Percentiles rank a stretch among this genome's conserved stretches.
Evolutionary conservation across 2,329 filamentous ascomycete genomes (phyloP).

Genomic region (Sporothrix dimorphospora): DNA sequence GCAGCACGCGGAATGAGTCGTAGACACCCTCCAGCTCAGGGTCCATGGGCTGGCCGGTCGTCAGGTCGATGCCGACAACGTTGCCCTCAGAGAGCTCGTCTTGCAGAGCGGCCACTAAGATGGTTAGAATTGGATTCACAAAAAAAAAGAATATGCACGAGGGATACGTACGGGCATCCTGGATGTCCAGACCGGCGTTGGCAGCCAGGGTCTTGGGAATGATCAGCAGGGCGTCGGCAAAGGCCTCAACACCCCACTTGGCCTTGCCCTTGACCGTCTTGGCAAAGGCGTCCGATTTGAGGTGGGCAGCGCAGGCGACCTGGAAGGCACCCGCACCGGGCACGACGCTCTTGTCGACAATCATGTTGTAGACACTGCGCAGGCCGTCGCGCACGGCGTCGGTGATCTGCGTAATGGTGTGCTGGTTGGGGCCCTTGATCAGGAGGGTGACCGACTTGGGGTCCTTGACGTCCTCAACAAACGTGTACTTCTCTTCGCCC

Average conservation of each 20-base stretch:
- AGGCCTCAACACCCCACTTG: slow-evolving; percentile 92
- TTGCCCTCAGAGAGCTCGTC: slow-evolving; percentile 86
- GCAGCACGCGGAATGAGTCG: slow-evolving; percentile 92
- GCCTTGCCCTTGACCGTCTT: slow-evolving; percentile 97
- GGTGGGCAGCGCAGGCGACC: slow-evolving; percentile 83
- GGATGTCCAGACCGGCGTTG: slow-evolving; percentile 94
- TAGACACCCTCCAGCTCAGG: slow-evolving; percentile 90
- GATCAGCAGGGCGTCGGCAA: slow-evolving; percentile 90
- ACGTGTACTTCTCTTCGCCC: slow-evolving; percentile 98
- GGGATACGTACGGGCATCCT: slow-evolving; percentile 82
- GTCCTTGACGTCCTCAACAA: slow-evolving; percentile 97
- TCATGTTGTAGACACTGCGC: slow-evolving; percentile 98
- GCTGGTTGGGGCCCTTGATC: slow-evolving; percentile 96
- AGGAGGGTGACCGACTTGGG: slow-evolving; percentile 96
- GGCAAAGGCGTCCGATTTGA: slow-evolving; percentile 82
- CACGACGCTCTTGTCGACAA: slow-evolving; percentile 95
- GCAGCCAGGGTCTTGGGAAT: slow-evolving; percentile 97
- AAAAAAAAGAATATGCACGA: background rate
- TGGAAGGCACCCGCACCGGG: slow-evolving; percentile 96
- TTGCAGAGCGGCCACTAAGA: slow-evolving; percentile 77
- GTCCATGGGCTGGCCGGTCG: slow-evolving; percentile 91
- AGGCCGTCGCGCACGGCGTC: slow-evolving; percentile 95
- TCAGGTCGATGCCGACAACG: slow-evolving; percentile 81
- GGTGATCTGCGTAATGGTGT: slow-evolving; percentile 95
- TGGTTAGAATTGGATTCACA: slow-evolving; percentile 29